Percentiles rank a stretch among this genome's conserved stretches.
Evolutionary conservation across 129 eudicot genomes (phyloP).

Genomic region (Saussurea involucrata): DNA sequence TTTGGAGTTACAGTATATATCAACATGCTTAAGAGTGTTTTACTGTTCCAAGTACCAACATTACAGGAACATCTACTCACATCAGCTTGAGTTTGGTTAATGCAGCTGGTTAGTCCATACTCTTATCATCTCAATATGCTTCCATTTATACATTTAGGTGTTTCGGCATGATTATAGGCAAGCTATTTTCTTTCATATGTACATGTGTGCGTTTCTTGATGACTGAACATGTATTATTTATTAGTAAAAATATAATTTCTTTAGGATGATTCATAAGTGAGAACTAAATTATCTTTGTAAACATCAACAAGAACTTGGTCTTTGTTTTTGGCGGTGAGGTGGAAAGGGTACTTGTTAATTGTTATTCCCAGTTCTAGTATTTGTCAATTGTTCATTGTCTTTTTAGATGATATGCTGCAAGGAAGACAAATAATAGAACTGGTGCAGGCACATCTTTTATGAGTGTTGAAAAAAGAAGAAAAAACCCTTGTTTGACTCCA

Average conservation of each 20-base stretch:
- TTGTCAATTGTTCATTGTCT: constrained; percentile 10
- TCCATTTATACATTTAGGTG: neutral
- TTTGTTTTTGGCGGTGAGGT: constrained; percentile 20
- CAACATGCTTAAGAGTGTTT: constrained; percentile 10
- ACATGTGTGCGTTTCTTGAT: neutral
- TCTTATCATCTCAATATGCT: constrained; percentile 18
- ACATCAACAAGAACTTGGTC: constrained; percentile 20
- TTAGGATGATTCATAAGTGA: constrained; percentile 18
- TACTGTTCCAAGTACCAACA: constrained; percentile 21
- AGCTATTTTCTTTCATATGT: neutral
- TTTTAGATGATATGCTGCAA: constrained; percentile 8
- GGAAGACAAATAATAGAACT: constrained; percentile 15
- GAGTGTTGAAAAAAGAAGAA: neutral
- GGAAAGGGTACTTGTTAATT: neutral
- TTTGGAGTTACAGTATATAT: constrained; percentile 8
- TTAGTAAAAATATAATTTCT: neutral
- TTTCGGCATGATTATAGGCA: neutral
- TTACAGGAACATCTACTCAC: constrained; percentile 28
- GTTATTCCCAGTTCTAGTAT: constrained; percentile 6
- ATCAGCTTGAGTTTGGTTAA: constrained; percentile 27
- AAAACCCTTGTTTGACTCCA: constrained; percentile 8
- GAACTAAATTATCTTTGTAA: constrained; percentile 10
- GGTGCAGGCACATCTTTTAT: constrained; percentile 10
- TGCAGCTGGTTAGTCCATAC: constrained; percentile 27
- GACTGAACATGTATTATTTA: neutral